Evolutionary conservation across 164 flowering plant species (phyloP), one percentile per base, ranked within the genome.

Genomic region (Liquidambar formosana): DNA sequence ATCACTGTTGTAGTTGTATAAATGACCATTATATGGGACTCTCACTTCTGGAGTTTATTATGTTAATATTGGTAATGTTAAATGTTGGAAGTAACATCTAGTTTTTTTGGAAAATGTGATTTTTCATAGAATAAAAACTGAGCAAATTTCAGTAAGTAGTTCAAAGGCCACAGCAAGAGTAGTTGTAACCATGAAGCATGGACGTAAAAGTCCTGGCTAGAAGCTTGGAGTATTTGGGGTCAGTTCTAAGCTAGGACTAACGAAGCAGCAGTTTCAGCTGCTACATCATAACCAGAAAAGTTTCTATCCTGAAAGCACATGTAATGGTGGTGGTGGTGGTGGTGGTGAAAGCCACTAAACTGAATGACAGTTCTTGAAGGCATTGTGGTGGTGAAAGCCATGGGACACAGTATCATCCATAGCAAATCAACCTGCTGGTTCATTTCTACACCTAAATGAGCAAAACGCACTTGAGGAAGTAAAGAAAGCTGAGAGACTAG

Each of bases 371-470:
- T 85, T 97, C 98, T 90, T 67, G 97, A 90, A 4, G 92, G 94
- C 98, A 94, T 92, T 5, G 97, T 90, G 41, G 96, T 85, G 1
- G 97, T 90, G 78, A 92, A 94, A 1, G 98, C 97, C 98, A 94
- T 92, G 12, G 98, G 98, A 47, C 98, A 66, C 92, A 94, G 70
- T 94, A 92, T 12, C 98, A 97, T 68, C 98, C 98, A 45, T n/a
- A 89, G 97, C 82, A 94, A 86, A 83, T 92, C 96, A 65, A 94
- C 98, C 98, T 92, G 86, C 89, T 86, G 83, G 81, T 46, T 47
- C 73, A 70, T n/a, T 57, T 62, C 54, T 27, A 65, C 28, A 70
- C 63, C 54, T 10, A 78, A 66, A 43, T 46, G 10, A 75, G 46
- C 67, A 64, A 71, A 64, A 63, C 74, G 62, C 59, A 59, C 3